These are phyloP conservation scores for Lactifluus subvellereus DNA, from an alignment of 768 basidiomycete genomes.

Conservation along the genomic window DNA sequence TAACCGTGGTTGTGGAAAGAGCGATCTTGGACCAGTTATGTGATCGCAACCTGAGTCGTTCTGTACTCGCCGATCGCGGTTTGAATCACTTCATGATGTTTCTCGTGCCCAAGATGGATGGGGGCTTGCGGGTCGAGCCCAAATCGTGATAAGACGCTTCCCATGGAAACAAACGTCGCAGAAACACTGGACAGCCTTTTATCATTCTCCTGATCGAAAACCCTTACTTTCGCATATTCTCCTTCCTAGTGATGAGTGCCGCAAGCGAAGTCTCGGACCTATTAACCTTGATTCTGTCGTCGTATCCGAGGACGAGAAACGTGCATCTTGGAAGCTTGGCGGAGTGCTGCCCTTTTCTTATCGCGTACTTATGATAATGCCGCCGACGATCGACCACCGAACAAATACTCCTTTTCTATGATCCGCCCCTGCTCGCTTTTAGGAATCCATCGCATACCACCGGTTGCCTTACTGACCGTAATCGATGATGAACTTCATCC, in stretches of 20 bases:
- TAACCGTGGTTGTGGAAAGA: background rate
- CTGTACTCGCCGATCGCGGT: background rate
- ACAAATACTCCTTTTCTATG: slow-evolving; percentile 2
- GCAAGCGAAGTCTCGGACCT: slow-evolving; percentile 36
- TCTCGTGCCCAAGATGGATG: background rate
- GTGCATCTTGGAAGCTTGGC: slow-evolving; percentile 58
- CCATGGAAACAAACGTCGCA: slow-evolving; percentile 12
- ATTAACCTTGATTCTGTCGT: slow-evolving; percentile 44
- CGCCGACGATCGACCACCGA: slow-evolving; percentile 9
- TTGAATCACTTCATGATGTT: background rate
- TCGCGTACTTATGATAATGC: slow-evolving; percentile 3
- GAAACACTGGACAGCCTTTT: background rate
- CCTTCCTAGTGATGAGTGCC: background rate
- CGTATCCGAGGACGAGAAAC: slow-evolving; percentile 45
- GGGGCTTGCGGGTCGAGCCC: background rate
- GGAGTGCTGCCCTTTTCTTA: slow-evolving; percentile 36
- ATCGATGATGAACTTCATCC: slow-evolving; percentile 35
- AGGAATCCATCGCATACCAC: background rate
- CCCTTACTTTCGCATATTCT: background rate
- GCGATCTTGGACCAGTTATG: background rate
- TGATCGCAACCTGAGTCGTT: background rate
- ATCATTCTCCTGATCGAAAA: slow-evolving; percentile 12
- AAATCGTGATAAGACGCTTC: background rate
- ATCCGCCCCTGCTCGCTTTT: background rate
- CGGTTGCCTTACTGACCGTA: background rate